Evolutionary conservation across 1,284 basidiomycete genomes (phyloP).

Genomic region (Ustilago nuda): DNA sequence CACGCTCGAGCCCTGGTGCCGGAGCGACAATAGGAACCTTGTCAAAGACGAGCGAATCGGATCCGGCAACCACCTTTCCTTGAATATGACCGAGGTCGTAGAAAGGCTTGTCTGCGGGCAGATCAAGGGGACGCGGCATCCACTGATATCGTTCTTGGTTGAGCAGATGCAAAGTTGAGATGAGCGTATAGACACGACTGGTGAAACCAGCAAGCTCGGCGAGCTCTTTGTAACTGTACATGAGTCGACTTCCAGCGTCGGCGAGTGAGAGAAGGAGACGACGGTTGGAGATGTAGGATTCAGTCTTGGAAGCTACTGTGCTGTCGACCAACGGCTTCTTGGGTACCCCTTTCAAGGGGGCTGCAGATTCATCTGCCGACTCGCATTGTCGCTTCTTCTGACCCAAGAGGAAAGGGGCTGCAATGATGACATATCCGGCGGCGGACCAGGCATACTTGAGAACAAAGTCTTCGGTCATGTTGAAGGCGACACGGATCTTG

Average conservation of each 20-base stretch:
- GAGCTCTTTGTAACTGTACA: slow-evolving; percentile 86
- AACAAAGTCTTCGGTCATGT: slow-evolving; percentile 68
- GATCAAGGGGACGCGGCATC: slow-evolving; percentile 59
- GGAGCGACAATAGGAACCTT: slow-evolving; percentile 81
- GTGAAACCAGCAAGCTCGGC: slow-evolving; percentile 93
- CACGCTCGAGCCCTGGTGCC: slow-evolving; percentile 72
- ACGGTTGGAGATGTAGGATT: slow-evolving; percentile 86
- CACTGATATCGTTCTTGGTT: slow-evolving; percentile 65
- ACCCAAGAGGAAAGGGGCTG: slow-evolving; percentile 64
- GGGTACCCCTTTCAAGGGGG: slow-evolving; percentile 70
- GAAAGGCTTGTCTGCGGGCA: slow-evolving; percentile 59
- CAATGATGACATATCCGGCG: slow-evolving; percentile 68
- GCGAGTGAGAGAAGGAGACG: slow-evolving; percentile 89
- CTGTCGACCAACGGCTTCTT: slow-evolving; percentile 20
- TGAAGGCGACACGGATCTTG: slow-evolving; percentile 75
- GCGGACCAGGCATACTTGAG: slow-evolving; percentile 69
- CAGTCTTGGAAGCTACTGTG: slow-evolving; percentile 75
- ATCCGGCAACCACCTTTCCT: slow-evolving; percentile 63
- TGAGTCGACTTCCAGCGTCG: slow-evolving; percentile 90
- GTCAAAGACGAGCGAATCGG: slow-evolving; percentile 52
- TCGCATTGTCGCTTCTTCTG: slow-evolving; percentile 38
- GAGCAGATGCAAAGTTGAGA: slow-evolving; percentile 81
- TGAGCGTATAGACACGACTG: slow-evolving; percentile 85
- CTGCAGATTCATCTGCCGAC: slow-evolving; percentile 63
- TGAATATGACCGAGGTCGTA: slow-evolving; percentile 69